Base-by-base conservation (phyloP, 805 yeast genomes). In the Candida fluviatilis region DNA sequence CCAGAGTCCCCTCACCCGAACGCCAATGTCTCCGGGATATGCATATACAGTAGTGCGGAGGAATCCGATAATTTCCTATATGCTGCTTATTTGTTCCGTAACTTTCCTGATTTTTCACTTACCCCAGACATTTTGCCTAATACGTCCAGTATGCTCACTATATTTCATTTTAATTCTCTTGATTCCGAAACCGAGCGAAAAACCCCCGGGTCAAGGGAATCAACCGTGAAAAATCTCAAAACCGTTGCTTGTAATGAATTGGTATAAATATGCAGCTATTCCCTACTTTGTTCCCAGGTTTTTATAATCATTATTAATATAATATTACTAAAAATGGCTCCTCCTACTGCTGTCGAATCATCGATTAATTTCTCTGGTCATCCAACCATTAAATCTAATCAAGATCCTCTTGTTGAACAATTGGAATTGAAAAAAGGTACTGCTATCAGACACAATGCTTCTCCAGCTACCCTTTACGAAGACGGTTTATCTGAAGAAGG, bases 401-500 rank as follows among this genome's bases (percentile, higher is more conserved):
- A 62, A 50, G 73, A 68, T 47, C 73, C 73, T 18, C 49, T 69
- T 44, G 69, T 69, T 30, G 48, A 62, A 41, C 62, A 66, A 46
- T 63, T 69, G 45, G 54, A 62, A 11, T 71, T 84, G 44, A 72
- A 74, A 49, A 73, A 73, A 31, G 90, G 81, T 31, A 82, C 82
- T 14, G 58, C 68, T 17, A 78, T 84, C 49, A 84, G 88, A 60
- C 95, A 91, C 73, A 91, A 93, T 62, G 89, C 98, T 36, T 84
- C 96, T 29, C 85, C 90, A 21, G 95, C 98, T 49, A 78, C 87
- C 32, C 73, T 91, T 45, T 93, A 91, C 71, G 98, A 91, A 64
- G 99, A 93, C 60, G 98, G 95, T 46, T 74, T 91, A 45, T 70
- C 77, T 49, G 99, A 91, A 70, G 79, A 78, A 55, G 90, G 95